Evolutionary conservation across 768 basidiomycete genomes (phyloP).

Genomic region (Tulasnella sp.): DNA sequence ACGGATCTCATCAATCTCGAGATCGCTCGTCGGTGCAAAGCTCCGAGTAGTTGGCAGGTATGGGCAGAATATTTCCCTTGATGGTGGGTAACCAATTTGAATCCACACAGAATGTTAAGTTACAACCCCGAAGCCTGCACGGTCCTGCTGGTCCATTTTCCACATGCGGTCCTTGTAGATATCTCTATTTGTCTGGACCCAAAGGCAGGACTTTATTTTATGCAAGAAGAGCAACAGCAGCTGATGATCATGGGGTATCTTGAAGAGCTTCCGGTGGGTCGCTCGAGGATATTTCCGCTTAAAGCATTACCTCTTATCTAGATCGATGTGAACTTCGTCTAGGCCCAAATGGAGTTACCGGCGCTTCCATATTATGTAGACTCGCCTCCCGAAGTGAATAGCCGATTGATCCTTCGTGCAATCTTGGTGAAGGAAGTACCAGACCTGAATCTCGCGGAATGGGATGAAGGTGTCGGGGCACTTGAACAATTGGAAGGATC

Average conservation of each 20-base stretch:
- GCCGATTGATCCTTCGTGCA: not conserved
- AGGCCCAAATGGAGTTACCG: too few species aligned
- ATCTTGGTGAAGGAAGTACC: slow-evolving; percentile 10
- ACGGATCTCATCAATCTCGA: not conserved
- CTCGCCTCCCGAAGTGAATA: slow-evolving; percentile 4
- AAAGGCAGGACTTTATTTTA: not conserved
- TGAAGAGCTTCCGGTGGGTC: not conserved
- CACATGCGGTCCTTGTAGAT: not conserved
- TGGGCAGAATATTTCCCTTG: not conserved
- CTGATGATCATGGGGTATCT: slow-evolving; percentile 10
- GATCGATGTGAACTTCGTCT: too few species aligned
- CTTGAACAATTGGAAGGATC: too few species aligned
- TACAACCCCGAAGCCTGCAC: slow-evolving; percentile 5
- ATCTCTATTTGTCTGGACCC: slow-evolving; percentile 2
- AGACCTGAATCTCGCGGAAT: slow-evolving; percentile 2
- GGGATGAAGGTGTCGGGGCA: too few species aligned
- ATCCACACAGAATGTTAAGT: slow-evolving; percentile 7
- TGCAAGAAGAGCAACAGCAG: slow-evolving; percentile 8
- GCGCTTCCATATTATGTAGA: slow-evolving; percentile 6
- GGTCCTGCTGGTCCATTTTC: not conserved
- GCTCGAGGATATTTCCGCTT: too few species aligned
- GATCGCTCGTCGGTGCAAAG: not conserved
- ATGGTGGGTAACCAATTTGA: not conserved
- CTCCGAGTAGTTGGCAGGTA: slow-evolving; percentile 11
- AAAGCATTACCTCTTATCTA: too few species aligned